Base-by-base conservation (phyloP, 768 basidiomycete genomes). In the Saitozyma sp. region DNA sequence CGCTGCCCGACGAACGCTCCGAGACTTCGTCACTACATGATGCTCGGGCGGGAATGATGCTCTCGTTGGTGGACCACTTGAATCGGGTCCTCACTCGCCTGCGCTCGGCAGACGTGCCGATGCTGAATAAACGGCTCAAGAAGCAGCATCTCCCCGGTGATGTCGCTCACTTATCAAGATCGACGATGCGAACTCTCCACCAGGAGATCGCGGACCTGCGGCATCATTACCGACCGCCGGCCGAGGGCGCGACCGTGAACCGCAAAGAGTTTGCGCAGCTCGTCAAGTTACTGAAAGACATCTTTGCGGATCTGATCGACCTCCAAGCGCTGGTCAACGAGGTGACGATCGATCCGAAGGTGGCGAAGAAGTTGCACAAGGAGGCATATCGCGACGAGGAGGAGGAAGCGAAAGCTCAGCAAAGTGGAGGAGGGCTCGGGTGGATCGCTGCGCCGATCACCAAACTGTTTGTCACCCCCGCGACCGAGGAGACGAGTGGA, bases 101-200 rank as follows among this genome's bases (percentile, higher is more conserved):
- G 58, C 81, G 83, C 48, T 82, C 89, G 65, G 88, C 93, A 0
- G 94, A 98, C 68, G 88, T 94, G 1, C 83, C 88, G 19, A 92
- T 91, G 1, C 82, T 98, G 48, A 91, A 91, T 40, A 90, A 89
- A 66, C 87, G 96, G 37, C 82, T 98, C 37, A 94, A 91, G 79
- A 88, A 92, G 59, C 94, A 97, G 69, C 86, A 93, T 70, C 83
- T 98, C 17, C 85, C 91, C 9, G 71, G 66, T 11, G 92, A 96
- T 68, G 84, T 97, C 39, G 85, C 86, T 39, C 89, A 96, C 75
- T 83, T 98, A 16, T 94, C 92, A 0, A 86, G 88, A 50, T 85
- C 85, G 29, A 96, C 92, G 0, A 83, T 98, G 62, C 84, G 85
- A 61, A 84, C 84, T 55, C 86, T 99, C 54, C 72, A 92, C 13